phyloP scores from a whole-genome alignment of 2,329 filamentous ascomycete species.

The Orbilia quercus region DNA sequence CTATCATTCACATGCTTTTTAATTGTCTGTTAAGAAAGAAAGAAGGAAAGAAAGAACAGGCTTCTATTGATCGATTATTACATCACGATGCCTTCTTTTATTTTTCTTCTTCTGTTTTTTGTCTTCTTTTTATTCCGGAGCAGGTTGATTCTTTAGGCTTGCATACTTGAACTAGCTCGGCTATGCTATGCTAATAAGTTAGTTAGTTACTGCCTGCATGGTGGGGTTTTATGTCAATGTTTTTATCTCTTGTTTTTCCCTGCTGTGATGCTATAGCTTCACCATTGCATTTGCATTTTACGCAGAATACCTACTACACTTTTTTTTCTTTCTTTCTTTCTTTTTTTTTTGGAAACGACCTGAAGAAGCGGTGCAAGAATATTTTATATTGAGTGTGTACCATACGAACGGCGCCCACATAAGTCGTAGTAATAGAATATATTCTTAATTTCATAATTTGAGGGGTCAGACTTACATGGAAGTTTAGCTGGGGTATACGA shows the following conservation, averaged over 20 bases:
- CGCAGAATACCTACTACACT: too few species aligned
- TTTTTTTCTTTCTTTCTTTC: not conserved
- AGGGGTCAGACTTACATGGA: not conserved
- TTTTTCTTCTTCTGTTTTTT: too few species aligned
- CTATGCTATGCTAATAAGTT: too few species aligned
- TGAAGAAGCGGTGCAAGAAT: not conserved
- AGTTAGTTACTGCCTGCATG: not conserved
- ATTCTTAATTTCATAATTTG: too few species aligned
- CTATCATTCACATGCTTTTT: constrained; percentile 16
- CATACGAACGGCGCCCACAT: not conserved
- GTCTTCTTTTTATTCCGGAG: not conserved
- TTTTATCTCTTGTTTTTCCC: too few species aligned
- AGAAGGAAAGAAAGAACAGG: too few species aligned
- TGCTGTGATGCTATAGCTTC: too few species aligned
- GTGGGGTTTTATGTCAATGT: too few species aligned
- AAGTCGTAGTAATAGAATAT: too few species aligned
- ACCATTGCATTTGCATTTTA: too few species aligned
- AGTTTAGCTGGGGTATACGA: not conserved
- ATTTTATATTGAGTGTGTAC: not conserved
- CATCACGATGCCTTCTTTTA: constrained; percentile 11
- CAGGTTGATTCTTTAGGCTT: not conserved
- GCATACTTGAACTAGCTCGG: not conserved
- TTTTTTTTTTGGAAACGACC: not conserved
- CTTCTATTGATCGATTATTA: constrained; percentile 15
- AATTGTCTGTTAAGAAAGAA: constrained; percentile 5